Conservation (phyloP, 352 stramenopile genomes). For the Thraustochytrium striatum region DNA sequence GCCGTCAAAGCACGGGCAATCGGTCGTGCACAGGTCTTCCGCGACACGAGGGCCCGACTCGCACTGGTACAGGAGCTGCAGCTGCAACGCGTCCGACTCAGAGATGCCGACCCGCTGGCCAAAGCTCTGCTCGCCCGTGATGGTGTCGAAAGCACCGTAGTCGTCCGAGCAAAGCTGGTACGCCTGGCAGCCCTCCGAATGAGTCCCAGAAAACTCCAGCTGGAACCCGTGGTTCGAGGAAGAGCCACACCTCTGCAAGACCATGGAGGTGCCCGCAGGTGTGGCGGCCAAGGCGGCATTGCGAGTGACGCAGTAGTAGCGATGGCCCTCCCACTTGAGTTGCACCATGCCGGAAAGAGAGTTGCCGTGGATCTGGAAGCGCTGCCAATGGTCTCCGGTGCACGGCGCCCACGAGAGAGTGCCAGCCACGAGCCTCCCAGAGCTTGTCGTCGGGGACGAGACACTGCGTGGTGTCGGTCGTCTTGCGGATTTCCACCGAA, state of each 20-base stretch:
- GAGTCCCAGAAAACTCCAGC: not conserved
- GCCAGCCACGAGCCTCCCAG: not conserved
- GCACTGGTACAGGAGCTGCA: not conserved
- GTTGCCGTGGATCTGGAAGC: not conserved
- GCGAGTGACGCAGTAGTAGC: not conserved
- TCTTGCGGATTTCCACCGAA: not conserved
- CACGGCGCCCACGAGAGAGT: not conserved
- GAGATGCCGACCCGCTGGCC: not conserved
- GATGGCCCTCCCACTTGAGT: not conserved
- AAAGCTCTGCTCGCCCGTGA: not conserved
- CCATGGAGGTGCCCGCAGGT: not conserved
- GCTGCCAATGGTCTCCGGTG: too few relatives aligned
- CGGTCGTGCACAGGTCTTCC: not conserved
- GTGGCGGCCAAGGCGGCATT: not conserved
- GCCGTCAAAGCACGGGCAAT: not conserved
- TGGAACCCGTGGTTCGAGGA: not conserved
- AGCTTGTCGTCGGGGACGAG: not conserved
- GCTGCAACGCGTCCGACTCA: not conserved
- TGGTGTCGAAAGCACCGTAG: not conserved
- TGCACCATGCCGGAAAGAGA: not conserved
- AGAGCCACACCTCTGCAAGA: not conserved
- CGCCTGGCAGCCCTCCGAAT: not conserved
- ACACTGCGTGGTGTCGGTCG: not conserved
- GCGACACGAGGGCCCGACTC: not conserved
- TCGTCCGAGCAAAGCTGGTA: not conserved